Conservation (phyloP, 345 rosid genomes). For the Salix koriyanagi region DNA sequence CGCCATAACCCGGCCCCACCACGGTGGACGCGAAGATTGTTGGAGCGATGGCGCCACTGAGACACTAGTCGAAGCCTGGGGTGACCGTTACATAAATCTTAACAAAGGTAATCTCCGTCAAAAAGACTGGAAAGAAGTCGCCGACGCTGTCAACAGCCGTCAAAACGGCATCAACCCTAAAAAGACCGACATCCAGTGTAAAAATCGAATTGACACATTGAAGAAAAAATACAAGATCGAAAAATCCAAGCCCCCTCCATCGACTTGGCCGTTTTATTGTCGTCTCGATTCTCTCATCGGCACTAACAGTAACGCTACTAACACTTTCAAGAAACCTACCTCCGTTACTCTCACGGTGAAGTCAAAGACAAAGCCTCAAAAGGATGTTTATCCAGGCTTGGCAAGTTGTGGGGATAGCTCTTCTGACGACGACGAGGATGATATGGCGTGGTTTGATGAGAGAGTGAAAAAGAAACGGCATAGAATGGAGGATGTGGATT, state of each 20-base stretch:
- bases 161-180: constrained; percentile 5
- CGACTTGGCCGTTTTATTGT: constrained; percentile 27
- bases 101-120: constrained; percentile 24
- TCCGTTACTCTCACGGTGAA: constrained; percentile 1
- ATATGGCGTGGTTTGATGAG: constrained; percentile 14
- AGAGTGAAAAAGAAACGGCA: constrained; percentile 20
- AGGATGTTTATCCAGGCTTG: not conserved
- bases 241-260: constrained; percentile 19
- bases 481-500: constrained; percentile 18
- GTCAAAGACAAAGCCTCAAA: not conserved
- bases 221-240: constrained; percentile 18
- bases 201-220: constrained; percentile 15
- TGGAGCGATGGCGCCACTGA: constrained; percentile 26
- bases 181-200: constrained; percentile 18
- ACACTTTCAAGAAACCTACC: not conserved
- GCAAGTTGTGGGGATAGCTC: constrained; percentile 6
- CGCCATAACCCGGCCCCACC: not conserved
- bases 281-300: constrained; percentile 24
- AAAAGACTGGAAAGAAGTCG: constrained; percentile 25
- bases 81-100: constrained; percentile 15
- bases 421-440: not conserved
- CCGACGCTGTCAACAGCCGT: constrained; percentile 16
- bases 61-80: constrained; percentile 18
- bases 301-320: not conserved
- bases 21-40: constrained; percentile 23